Base-by-base conservation (phyloP, 495 filamentous ascomycete species). In the Tuber microsphaerosporum region DNA sequence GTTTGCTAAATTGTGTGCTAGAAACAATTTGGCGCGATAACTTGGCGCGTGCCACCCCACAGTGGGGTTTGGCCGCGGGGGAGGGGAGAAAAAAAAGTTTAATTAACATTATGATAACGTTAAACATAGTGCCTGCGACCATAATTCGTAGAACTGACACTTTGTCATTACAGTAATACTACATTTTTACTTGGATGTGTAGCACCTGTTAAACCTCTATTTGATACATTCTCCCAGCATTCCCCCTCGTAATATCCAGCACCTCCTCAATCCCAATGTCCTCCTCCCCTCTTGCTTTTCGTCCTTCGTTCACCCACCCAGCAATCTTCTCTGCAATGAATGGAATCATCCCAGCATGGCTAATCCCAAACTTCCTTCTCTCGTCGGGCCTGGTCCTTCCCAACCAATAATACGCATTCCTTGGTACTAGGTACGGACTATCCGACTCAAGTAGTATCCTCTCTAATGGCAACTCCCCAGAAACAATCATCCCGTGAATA, bases 271-370 rank as follows among this genome's bases (percentile, higher is more conserved):
- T 43, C 37, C 37, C 45, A 31, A 69, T 44, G 61, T 72, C 70
- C 22, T n/a, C 17, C 68, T 79, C 80, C 12, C 71, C 73, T 46
- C 68, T 61, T 45, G 14, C 19, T 20, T 34, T 26, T 69, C 75
- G 73, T 26, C 76, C 74, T 41, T 73, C 37, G 69, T 81, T 81
- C 22, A 81, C 69, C 42, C 14, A 42, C 45, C 45, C 75, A n/a
- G 74, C 43, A 26, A 76, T n/a, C 43, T 20, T 70, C 73, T 81
- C 79, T 2, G 79, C 80, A 20, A 74, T 71, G 46, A 81, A 81
- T 31, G 79, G 79, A 39, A 81, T 78, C 80, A 81, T 81, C 43
- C 80, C 80, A 45, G 75, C 39, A 71, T 81, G 80, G 34, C 75
- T 75, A 34, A 78, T 41, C 39, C 45, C 9, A 37, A 81, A 79